A percentile compares a stretch with the other conserved stretches of the same genome.
Evolutionary conservation across 305 asterid genomes (phyloP).

Genomic region (Fraxinus floribunda): DNA sequence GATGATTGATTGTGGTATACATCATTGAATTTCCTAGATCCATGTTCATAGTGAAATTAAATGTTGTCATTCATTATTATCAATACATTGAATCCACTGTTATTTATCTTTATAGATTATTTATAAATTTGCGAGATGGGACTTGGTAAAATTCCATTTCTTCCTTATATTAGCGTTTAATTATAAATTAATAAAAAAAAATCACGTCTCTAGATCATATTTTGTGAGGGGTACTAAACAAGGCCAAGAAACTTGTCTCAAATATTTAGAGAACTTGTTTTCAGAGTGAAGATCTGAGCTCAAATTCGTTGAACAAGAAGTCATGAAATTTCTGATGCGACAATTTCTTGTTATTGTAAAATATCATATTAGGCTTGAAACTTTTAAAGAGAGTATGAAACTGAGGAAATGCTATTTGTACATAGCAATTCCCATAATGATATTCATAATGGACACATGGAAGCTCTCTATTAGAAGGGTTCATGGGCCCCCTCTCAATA

Average conservation of each 20-base stretch:
- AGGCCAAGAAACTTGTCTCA: background rate
- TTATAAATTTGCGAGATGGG: background rate
- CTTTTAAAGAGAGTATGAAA: constrained; percentile 32
- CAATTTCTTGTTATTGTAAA: background rate
- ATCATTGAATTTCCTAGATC: background rate
- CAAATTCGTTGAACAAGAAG: background rate
- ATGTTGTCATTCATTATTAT: background rate
- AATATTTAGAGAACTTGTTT: background rate
- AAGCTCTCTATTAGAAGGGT: too few species aligned
- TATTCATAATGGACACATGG: too few species aligned
- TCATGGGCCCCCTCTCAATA: too few species aligned
- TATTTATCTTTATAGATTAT: constrained; percentile 5
- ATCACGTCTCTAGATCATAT: too few species aligned
- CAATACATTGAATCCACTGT: background rate
- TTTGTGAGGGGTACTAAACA: background rate
- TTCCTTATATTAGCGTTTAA: background rate
- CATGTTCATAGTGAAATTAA: background rate
- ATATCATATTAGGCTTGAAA: constrained; percentile 44
- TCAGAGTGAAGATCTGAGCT: background rate
- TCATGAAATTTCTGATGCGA: background rate
- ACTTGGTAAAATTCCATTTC: background rate
- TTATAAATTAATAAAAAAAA: too few species aligned
- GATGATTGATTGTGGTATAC: background rate
- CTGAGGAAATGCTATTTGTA: too few species aligned
- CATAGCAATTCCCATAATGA: too few species aligned